Evolutionary conservation across 257 asterid genomes (phyloP), one percentile per base, ranked within the genome.

Genomic region (Solanum ossicruentum): DNA sequence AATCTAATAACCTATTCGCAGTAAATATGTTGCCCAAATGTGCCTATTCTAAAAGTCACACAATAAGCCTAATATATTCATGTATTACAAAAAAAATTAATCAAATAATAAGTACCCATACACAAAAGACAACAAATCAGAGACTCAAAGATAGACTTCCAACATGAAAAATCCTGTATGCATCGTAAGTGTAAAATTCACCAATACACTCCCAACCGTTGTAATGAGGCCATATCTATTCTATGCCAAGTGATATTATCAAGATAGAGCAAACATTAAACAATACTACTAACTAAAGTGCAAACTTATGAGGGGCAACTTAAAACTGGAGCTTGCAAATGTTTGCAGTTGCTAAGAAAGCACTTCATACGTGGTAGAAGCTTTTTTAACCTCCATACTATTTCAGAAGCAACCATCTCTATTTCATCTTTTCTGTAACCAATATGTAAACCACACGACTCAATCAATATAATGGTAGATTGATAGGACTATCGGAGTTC

Each of bases 1-100:
- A 85, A 82, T 10, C 51, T 45, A 18, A 83, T 26, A 85, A 57
- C 85, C 51, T 69, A 36, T 65, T 87, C 81, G 77, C 72, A 82
- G 17, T 20, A n/a, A 78, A 51, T 16, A 26, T 63, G 52, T 11
- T 83, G 69, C 39, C 47, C 20, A 12, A n/a, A 32, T 67, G 9
- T 47, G 36, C 4, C 1, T 23, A 47, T 12, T 67, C 43, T n/a
- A 32, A 15, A 52, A 72, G 11, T 52, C 43, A 78, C 26, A 49
- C 43, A 18, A 78, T 78, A 52, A 78, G 65, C 47, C 49, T 26
- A 78, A 52, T 26, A 52, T 6, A 16, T 52, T 77, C 82, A 51
- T 23, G 65, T 52, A 26, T 10, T 9, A 26, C 13, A 9, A 47
- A 11, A 18, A 32, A 52, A 4, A 28, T 26, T 26, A 51, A 54